Evolutionary conservation across 164 flowering plant genomes (phyloP), one percentile per base, ranked within the genome.

Genomic region (Chloranthus sessilifolius): DNA sequence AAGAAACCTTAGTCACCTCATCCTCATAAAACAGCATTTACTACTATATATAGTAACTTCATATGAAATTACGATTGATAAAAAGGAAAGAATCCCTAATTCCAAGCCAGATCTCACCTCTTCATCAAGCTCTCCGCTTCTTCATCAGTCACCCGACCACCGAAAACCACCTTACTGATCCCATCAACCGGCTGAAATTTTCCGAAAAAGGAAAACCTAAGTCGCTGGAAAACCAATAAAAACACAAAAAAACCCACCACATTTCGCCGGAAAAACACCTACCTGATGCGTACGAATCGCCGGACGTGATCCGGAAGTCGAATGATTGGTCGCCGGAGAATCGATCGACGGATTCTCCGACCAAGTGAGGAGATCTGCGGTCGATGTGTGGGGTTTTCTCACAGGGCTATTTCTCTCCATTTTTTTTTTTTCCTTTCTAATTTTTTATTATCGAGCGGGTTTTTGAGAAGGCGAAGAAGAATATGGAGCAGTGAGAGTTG

Each of bases 311-410:
- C 65, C 81, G 26, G 76, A 28, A 29, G 65, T 19, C 14, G 54
- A 49, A 9, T 74, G 35, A 14, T 58, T 52, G 11, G 39, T 10
- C 16, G 76, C 59, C 5, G 79, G 65, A 4, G 78, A 60, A 42
- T 65, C 79, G 4, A 68, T 35, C 2, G 69, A 58, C 1, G 94
- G 85, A 53, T 54, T 69, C 54, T 85, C 98, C n/a, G 94, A 65
- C 98, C 98, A 91, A 2, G 74, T 66, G 58, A 91, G 86, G 59
- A 91, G 92, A 87, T 87, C 98, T 65, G 98, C 83, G 1, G 98
- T 91, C 27, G 89, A 80, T 3, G 95, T 74, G 84, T 90, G 89
- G 0, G 95, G 82, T 55, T 85, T 90, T 67, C 98, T 79, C 74
- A 81, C 95, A 36, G 95, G 95, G 9, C 81, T 82, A 48, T 31